A percentile compares a stretch with the other conserved stretches of the same genome.
phyloP scores from a whole-genome alignment of 768 basidiomycete genomes.

The Cystobasidium onofrii region DNA sequence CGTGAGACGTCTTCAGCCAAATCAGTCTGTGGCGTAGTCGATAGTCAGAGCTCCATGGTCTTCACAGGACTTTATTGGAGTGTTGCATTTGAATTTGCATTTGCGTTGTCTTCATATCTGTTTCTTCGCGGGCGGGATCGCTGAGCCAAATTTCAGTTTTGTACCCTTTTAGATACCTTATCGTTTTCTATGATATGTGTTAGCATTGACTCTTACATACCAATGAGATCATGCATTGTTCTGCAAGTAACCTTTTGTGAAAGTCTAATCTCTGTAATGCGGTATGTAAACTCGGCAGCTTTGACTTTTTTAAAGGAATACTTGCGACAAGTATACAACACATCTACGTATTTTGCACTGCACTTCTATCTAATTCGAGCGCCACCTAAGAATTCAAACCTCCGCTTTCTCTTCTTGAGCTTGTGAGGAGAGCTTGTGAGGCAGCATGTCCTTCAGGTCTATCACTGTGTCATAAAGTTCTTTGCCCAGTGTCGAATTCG shows the following conservation, averaged over 20 bases:
- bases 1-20: not conserved
- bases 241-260: too few species aligned
- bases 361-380: too few species aligned
- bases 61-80: not conserved
- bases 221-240: too few species aligned
- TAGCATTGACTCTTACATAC: too few species aligned
- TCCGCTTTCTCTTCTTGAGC: not conserved
- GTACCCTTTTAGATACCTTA: too few species aligned
- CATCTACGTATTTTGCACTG: too few species aligned
- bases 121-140: not conserved
- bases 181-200: too few species aligned
- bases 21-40: not conserved
- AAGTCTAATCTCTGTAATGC: too few species aligned
- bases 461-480: constrained; percentile 10
- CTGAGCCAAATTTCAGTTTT: too few species aligned
- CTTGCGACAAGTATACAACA: too few species aligned
- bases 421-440: not conserved
- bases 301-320: too few species aligned
- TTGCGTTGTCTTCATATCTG: not conserved
- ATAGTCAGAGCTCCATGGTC: not conserved
- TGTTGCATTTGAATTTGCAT: not conserved
- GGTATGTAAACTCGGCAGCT: too few species aligned
- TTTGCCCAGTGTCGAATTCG: not conserved
- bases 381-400: not conserved
- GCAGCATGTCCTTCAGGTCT: constrained; percentile 15